Base-by-base conservation (phyloP, 768 basidiomycete genomes). In the Lactarius deliciosus region DNA sequence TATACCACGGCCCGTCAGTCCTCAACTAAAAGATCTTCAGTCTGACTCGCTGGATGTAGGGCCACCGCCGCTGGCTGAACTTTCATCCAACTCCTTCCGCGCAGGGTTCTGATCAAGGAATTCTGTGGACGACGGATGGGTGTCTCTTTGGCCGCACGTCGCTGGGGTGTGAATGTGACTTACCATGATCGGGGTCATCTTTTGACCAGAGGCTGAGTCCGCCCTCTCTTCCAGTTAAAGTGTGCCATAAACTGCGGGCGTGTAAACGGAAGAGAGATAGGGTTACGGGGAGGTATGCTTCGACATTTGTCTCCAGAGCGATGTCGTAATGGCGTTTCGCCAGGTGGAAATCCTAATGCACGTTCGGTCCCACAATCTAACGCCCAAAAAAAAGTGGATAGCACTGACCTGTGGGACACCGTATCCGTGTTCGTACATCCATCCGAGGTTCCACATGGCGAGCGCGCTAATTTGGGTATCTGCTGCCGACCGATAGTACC, bases 391-490 rank as follows among this genome's bases (percentile, higher is more conserved):
- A 22, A 34, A 36, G 13, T 36, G 55, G 8, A 34, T 34, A 34
- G 9, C 2, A 34, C 79, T 69, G 68, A 92, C 93, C 82, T 91
- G 90, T 30, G 91, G 86, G 0, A 98, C 92, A 2, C 97, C 97
- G 25, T 92, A 76, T 0, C 97, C 97, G 72, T 94, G 93, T 78
- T 98, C 96, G 75, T 98, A 98, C 97, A 98, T 98, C 92, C 93
- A 98, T 1, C 96, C 97, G 13, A 98, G 79, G 73, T 98, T 97
- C 94, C 94, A 98, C 88, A 97, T 93, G 1, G 97, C 95, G 69
- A 98, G 81, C 1, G 97, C 94, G 71, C 94, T 97, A 72, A 90
- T 71, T 68, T 96, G 92, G 2, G 93, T 96, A 69, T 95, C 94
- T 2, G 92, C 94, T 4, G 97, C 97, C 36, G 92, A 90, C 74